These are phyloP conservation scores for Breviolum minutum DNA, from an alignment of 73 alveolate species.

Conservation along the genomic window DNA sequence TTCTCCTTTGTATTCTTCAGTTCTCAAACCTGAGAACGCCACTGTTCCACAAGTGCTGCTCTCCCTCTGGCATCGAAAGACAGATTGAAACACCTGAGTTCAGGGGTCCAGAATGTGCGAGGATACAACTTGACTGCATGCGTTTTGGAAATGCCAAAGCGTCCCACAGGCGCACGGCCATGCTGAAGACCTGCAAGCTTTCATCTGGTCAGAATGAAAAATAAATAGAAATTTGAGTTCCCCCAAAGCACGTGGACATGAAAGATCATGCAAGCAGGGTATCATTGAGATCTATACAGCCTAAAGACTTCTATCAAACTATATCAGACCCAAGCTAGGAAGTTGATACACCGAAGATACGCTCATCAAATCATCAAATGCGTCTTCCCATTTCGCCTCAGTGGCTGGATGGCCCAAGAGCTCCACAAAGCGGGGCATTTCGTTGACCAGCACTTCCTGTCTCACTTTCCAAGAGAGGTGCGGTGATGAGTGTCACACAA, in stretches of 20 bases:
- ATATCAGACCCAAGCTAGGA: not conserved
- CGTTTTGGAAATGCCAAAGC: not conserved
- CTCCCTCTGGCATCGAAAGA: conserved; percentile 64
- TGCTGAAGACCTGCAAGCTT: conserved; percentile 22
- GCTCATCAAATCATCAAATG: not conserved
- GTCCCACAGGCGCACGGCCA: conserved; percentile 24
- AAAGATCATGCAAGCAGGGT: no score
- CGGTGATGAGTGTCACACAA: no score
- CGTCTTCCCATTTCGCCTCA: not conserved
- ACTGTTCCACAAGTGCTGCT: conserved; percentile 35
- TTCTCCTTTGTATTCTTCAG: no score
- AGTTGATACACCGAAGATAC: not conserved
- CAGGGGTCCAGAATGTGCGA: not conserved
- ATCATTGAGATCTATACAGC: no score
- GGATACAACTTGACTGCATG: no score
- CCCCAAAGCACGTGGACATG: no score
- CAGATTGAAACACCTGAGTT: conserved; percentile 61
- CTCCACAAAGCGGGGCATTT: conserved; percentile 61
- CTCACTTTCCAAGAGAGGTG: not conserved
- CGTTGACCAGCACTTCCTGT: not conserved
- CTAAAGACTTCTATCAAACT: not conserved
- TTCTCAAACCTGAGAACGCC: not conserved
- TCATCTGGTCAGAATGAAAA: no score
- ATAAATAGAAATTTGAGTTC: no score
- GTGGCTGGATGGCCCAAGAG: conserved; percentile 79